Base-by-base conservation (phyloP, 768 basidiomycete genomes). In the Leccinum rimulosum region DNA sequence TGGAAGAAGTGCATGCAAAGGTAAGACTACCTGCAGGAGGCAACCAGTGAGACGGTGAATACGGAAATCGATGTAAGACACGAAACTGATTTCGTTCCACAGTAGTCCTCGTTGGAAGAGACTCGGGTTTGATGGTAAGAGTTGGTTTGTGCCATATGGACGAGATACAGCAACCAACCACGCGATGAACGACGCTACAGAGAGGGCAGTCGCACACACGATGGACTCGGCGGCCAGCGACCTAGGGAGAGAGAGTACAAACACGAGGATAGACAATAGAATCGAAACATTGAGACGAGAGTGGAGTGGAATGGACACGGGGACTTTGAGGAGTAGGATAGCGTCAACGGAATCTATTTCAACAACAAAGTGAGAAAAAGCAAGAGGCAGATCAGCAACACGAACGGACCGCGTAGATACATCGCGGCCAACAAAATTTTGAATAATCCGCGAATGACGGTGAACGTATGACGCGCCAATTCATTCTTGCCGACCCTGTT, bases 71-170 rank as follows among this genome's bases (percentile, higher is more conserved):
- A 17, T 5, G 3, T 10, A 30, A 19, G 50, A 22, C 19, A 82
- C 85, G 60, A 61, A 62, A 89, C 89, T 82, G 55, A 84, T 76
- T 58, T 82, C 84, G 66, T 84, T 81, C 88, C 86, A 89, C 50
- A 87, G 74, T 35, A 76, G 65, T 27, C 84, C 84, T 53, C 77
- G 69, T 55, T 70, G 76, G 33, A 76, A 63, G 74, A 75, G 77
- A 40, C 71, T 72, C 28, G 72, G 63, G 50, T 73, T 72, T 25
- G 69, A 62, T 19, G 68, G 61, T 10, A 69, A 68, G n/a, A 80
- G 75, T 4, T 75, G 71, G n/a, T 80, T 81, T 50, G 77, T 73
- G 0, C 78, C 71, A 67, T 85, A 79, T 22, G 84, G 80, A 61
- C 81, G 82, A n/a, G 77, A 75, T 10, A 80, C 75, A 54, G 76